Conservation (phyloP, 2,329 filamentous ascomycete genomes). For the Periconia sp. region DNA sequence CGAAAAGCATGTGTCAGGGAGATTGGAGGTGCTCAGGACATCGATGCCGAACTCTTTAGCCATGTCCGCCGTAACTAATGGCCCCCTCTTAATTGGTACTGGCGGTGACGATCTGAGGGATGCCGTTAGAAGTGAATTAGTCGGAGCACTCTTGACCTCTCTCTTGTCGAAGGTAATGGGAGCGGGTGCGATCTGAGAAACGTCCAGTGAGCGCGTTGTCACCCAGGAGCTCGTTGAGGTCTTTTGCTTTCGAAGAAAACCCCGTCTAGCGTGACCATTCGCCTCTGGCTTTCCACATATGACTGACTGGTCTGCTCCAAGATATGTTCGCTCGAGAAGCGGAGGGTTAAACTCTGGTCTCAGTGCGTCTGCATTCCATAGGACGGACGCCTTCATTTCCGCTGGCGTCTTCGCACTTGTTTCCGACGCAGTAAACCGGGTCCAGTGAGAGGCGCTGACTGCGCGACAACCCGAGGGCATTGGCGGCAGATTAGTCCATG, state of each 20-base stretch:
- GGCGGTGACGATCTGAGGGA: constrained; percentile 7
- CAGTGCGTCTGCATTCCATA: constrained; percentile 8
- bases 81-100: background rate
- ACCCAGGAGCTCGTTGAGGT: constrained; percentile 7
- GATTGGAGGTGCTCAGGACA: constrained; percentile 4
- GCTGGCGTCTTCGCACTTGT: constrained; percentile 10
- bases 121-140: constrained; percentile 18
- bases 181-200: background rate
- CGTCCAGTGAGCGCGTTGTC: background rate
- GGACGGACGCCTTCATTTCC: constrained; percentile 13
- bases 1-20: constrained; percentile 7
- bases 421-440: too few species aligned
- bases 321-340: constrained; percentile 9
- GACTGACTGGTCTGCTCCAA: background rate
- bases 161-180: constrained; percentile 13
- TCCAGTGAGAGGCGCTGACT: too few species aligned
- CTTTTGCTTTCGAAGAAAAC: background rate
- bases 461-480: too few species aligned
- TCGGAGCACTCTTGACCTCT: constrained; percentile 5
- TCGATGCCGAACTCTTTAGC: constrained; percentile 8
- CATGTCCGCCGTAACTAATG: constrained; percentile 5
- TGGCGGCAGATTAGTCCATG: too few species aligned
- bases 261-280: background rate
- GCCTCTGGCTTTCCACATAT: background rate
- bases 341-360: constrained; percentile 20